Base-by-base conservation (phyloP, 2,329 filamentous ascomycete genomes). In the Ilyonectria mors-panacis region DNA sequence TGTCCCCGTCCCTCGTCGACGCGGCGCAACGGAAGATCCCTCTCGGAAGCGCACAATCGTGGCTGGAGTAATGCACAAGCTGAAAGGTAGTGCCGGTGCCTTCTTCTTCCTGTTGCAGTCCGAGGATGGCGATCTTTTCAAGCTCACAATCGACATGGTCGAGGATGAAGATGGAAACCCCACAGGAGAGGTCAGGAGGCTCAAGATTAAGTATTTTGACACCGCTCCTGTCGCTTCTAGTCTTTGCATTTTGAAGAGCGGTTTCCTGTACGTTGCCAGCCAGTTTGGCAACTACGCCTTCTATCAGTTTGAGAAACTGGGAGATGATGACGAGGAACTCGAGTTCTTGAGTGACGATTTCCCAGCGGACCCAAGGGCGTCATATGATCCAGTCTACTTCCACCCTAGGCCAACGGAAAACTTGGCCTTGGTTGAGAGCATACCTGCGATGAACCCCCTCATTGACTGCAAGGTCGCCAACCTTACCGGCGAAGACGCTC, bases 181-280 rank as follows among this genome's bases (percentile, higher is more conserved):
- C 1, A 95, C 93, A 1, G 92, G 93, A 33, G 93, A 96, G 77
- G 95, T 98, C 2, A 89, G 89, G 75, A 88, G 91, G 65, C 84
- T 99, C 65, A 96, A 94, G 80, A 93, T 99, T 82, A 98, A 98
- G 80, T 99, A 98, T 81, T 99, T 98, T 75, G 96, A 99, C 76
- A 99, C 96, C 0, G 93, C 98, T 4, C 95, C 97, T 0, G 86
- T 97, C 42, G 94, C 95, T 0, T 91, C 93, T 0, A 97, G 89
- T 77, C 87, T 99, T 50, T 94, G 94, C 79, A 97, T 99, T 72
- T 82, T 99, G 72, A 97, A 97, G 82, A 97, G 94, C 71, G 97
- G 96, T 30, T 99, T 97, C 78, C 87, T 99, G 12, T 99, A 96
- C 76, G 92, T 95, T 59, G 94, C 94, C 8, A 94, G 93, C 76